Evolutionary conservation across 2,329 filamentous ascomycete species (phyloP).

Genomic region (Acephala macrosclerotiorum): DNA sequence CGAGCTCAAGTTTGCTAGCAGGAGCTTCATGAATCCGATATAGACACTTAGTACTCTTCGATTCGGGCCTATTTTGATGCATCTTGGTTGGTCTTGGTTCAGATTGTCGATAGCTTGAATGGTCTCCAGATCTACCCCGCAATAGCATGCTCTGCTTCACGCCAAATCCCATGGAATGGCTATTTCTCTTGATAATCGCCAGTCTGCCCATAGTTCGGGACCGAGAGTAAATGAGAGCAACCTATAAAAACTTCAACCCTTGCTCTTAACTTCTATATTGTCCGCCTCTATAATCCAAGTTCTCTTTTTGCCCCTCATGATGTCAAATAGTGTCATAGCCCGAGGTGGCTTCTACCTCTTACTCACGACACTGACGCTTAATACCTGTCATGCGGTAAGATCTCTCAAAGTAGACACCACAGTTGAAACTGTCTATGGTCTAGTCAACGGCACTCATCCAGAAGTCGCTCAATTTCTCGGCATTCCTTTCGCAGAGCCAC

Average conservation of each 20-base stretch:
- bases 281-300: not conserved
- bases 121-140: conserved; percentile 1
- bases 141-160: not conserved
- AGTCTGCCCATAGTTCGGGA: not conserved
- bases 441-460: conserved; percentile 30
- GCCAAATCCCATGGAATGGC: not conserved
- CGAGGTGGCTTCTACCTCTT: not conserved
- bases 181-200: not conserved
- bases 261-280: not conserved
- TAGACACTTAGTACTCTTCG: not conserved
- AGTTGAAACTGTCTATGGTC: conserved; percentile 26
- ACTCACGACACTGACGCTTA: not conserved
- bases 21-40: not conserved
- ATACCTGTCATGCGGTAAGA: conserved; percentile 11
- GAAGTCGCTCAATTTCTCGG: conserved; percentile 46
- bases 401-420: conserved; percentile 28
- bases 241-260: not conserved
- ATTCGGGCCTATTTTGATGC: conserved; percentile 6
- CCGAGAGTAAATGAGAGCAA: not conserved
- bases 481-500: conserved; percentile 49
- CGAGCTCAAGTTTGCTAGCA: not conserved
- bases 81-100: not conserved
- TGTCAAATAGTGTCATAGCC: not conserved
- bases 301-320: not conserved
- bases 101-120: not conserved